Conservation (phyloP, 441 rosid genomes). For the Erodium moschatum region DNA sequence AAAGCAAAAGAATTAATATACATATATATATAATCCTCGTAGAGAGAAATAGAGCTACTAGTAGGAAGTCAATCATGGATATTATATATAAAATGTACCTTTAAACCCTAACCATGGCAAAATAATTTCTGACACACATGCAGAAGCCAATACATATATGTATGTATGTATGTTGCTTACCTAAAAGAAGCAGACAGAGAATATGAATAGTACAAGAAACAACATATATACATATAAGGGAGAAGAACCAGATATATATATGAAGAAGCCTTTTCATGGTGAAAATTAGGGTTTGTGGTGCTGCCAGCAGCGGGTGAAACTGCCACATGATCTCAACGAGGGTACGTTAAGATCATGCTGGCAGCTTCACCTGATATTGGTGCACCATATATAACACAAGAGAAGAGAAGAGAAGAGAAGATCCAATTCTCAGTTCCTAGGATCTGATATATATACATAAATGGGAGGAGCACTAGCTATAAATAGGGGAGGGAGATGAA, state of each 20-base stretch:
- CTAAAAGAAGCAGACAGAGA: neutral
- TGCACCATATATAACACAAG: constrained; percentile 47
- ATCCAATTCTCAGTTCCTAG: neutral
- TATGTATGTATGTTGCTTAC: neutral
- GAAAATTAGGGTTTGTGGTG: constrained; percentile 33
- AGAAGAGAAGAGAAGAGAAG: no score
- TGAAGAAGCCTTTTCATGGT: neutral
- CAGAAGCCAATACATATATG: neutral
- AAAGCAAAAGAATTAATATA: no score
- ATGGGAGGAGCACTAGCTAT: no score
- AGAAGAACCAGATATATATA: no score
- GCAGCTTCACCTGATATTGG: constrained; percentile 96
- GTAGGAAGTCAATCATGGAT: neutral
- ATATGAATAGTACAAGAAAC: neutral
- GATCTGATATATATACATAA: constrained; percentile 17
- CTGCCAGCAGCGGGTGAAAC: constrained; percentile 74
- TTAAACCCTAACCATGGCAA: neutral
- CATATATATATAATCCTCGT: no score
- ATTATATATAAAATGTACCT: neutral
- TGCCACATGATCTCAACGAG: constrained; percentile 73
- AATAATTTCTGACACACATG: constrained; percentile 6
- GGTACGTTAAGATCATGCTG: constrained; percentile 93
- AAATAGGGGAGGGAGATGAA: neutral
- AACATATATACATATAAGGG: no score
- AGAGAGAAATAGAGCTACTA: no score